A percentile compares a stretch with the other conserved stretches of the same genome.
Evolutionary conservation across 148 eudicot genomes (phyloP).

Genomic region (Oxyria digyna): DNA sequence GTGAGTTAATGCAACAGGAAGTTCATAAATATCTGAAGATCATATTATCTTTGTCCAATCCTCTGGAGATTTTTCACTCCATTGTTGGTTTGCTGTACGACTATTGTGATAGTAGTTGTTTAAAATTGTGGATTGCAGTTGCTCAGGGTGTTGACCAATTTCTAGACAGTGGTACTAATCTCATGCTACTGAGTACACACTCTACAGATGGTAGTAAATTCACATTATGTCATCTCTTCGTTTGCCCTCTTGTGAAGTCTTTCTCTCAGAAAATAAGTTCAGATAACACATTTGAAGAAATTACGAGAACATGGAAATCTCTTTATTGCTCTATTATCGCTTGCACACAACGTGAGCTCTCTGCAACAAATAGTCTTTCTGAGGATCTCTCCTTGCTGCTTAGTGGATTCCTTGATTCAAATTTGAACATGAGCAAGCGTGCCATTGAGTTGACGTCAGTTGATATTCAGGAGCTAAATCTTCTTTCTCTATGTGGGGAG

Average conservation of each 20-base stretch:
- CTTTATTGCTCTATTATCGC: slow-evolving; percentile 39
- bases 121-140: slow-evolving; percentile 46
- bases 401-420: slow-evolving; percentile 33
- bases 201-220: slow-evolving; percentile 20
- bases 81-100: slow-evolving; percentile 35
- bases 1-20: slow-evolving; percentile 20
- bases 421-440: slow-evolving; percentile 12
- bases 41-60: slow-evolving; percentile 33
- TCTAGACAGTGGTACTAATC: slow-evolving; percentile 26
- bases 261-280: slow-evolving; percentile 13
- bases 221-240: slow-evolving; percentile 34
- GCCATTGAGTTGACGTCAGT: slow-evolving; percentile 13
- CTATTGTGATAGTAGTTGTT: slow-evolving; percentile 17
- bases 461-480: slow-evolving; percentile 9
- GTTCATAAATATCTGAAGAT: slow-evolving; percentile 22
- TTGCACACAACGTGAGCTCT: slow-evolving; percentile 16
- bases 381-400: slow-evolving; percentile 37
- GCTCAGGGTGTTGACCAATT: slow-evolving; percentile 42
- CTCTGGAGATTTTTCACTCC: slow-evolving; percentile 38
- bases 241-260: slow-evolving; percentile 46
- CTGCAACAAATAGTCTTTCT: slow-evolving; percentile 26
- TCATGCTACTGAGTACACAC: slow-evolving; percentile 20
- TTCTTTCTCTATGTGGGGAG: slow-evolving; percentile 30
- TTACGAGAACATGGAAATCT: slow-evolving; percentile 40
- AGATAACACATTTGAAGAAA: slow-evolving; percentile 24